These are phyloP conservation scores for Juglanconis oblonga DNA, from an alignment of 2,329 filamentous ascomycete species.

Conservation along the genomic window DNA sequence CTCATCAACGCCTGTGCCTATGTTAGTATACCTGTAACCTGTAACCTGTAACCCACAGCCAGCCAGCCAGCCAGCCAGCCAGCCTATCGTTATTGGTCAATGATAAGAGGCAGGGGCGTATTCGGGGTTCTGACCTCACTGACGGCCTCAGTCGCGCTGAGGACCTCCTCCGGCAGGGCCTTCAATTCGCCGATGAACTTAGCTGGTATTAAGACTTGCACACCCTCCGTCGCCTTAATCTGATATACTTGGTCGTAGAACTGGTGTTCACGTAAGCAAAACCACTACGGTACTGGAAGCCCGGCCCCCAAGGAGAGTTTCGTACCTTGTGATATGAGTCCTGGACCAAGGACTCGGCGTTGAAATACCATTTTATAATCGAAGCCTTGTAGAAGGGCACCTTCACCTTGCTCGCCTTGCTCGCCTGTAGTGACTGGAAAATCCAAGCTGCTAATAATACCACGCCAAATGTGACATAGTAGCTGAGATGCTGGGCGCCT, in stretches of 20 bases:
- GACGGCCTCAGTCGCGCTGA: conserved; percentile 48
- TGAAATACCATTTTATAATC: conserved; percentile 49
- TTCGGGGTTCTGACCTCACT: conserved; percentile 36
- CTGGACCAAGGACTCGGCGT: conserved; percentile 43
- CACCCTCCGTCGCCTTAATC: conserved; percentile 49
- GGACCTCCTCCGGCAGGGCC: conserved; percentile 43
- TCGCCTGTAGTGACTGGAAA: conserved; percentile 29
- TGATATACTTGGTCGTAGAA: conserved; percentile 49
- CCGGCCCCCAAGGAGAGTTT: background rate
- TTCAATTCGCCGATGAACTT: conserved; percentile 45
- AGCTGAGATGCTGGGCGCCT: conserved; percentile 33
- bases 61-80: background rate
- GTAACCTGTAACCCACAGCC: no score
- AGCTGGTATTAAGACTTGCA: conserved; percentile 45
- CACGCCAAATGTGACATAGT: conserved; percentile 38
- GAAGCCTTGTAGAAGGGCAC: conserved; percentile 47
- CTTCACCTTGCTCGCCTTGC: conserved; percentile 31
- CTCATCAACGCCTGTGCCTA: conserved; percentile 43
- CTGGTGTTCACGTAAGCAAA: conserved; percentile 24
- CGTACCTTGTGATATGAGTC: conserved; percentile 48
- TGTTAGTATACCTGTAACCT: background rate
- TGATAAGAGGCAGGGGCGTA: background rate
- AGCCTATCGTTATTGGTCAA: background rate
- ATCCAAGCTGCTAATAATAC: conserved; percentile 37
- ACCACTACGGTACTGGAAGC: background rate